Evolutionary conservation across 2,329 filamentous ascomycete genomes (phyloP).

Genomic region (Epichloe scottii): DNA sequence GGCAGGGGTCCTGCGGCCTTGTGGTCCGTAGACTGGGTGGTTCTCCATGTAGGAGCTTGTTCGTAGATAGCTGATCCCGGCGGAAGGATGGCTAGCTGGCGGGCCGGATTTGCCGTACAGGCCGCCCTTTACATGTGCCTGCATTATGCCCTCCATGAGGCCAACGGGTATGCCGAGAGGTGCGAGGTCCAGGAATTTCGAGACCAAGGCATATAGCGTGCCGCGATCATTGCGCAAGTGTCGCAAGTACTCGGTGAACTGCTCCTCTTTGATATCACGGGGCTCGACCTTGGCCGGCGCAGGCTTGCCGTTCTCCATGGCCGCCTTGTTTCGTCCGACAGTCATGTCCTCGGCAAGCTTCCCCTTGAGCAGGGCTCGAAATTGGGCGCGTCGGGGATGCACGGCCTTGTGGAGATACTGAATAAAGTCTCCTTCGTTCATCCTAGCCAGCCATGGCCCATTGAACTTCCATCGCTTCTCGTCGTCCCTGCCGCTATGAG

Average conservation of each 20-base stretch:
- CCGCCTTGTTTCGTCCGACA: slow-evolving; percentile 20
- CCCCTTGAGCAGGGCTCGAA: slow-evolving; percentile 39
- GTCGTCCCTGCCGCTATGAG: slow-evolving; percentile 22
- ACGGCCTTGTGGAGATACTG: slow-evolving; percentile 42
- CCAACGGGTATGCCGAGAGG: slow-evolving; percentile 29
- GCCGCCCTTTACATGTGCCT: slow-evolving; percentile 15
- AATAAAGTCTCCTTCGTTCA: slow-evolving; percentile 48
- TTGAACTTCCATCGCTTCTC: slow-evolving; percentile 52
- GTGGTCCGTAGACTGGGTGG: slow-evolving; percentile 49
- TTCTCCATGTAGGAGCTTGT: slow-evolving; percentile 43
- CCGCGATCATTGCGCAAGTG: slow-evolving; percentile 38
- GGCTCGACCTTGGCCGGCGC: slow-evolving; percentile 16
- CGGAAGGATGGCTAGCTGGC: slow-evolving; percentile 49
- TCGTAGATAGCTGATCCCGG: slow-evolving; percentile 48
- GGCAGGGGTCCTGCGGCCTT: slow-evolving; percentile 35
- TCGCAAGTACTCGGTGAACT: slow-evolving; percentile 40
- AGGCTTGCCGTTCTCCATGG: slow-evolving; percentile 25
- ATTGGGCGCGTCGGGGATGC: slow-evolving; percentile 38
- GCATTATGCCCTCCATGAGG: slow-evolving; percentile 13
- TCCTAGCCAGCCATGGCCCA: slow-evolving; percentile 53
- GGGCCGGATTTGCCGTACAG: slow-evolving; percentile 42
- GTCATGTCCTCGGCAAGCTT: slow-evolving; percentile 36
- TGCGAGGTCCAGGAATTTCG: slow-evolving; percentile 50
- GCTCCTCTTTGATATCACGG: slow-evolving; percentile 33
- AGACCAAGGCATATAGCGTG: slow-evolving; percentile 40